A percentile compares a stretch with the other conserved stretches of the same genome.
phyloP scores from a whole-genome alignment of 1,284 basidiomycete genomes.

The Apiotrichum porosum region DNA sequence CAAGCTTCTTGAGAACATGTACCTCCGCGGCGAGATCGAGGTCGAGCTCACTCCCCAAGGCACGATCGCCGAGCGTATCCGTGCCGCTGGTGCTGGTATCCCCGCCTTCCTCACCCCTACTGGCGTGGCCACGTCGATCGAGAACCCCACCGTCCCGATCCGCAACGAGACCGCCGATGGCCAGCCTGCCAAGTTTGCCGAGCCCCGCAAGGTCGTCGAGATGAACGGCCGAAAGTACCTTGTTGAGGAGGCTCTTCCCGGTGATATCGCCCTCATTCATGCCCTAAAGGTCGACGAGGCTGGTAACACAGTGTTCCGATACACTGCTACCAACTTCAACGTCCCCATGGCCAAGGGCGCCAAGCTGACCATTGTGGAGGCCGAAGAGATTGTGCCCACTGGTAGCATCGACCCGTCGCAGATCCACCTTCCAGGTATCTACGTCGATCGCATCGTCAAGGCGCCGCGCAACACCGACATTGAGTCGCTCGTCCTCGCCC shows the following conservation, averaged over 20 bases:
- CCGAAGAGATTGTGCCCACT: conserved; percentile 79
- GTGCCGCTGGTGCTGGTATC: conserved; percentile 86
- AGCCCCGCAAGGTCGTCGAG: conserved; percentile 68
- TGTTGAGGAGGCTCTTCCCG: conserved; percentile 75
- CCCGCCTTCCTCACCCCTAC: conserved; percentile 94
- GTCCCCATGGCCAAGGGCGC: conserved; percentile 81
- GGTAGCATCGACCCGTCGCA: conserved; percentile 74
- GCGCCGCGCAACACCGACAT: conserved; percentile 69
- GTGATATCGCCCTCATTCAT: conserved; percentile 78
- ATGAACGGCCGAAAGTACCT: conserved; percentile 76
- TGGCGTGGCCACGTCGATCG: conserved; percentile 73
- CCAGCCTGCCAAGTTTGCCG: conserved; percentile 27
- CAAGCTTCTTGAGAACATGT: conserved; percentile 54
- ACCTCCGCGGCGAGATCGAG: conserved; percentile 71
- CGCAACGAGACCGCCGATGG: conserved; percentile 60
- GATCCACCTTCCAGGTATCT: conserved; percentile 78
- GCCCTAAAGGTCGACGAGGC: conserved; percentile 90
- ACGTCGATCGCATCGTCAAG: conserved; percentile 74
- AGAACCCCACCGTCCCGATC: conserved; percentile 62
- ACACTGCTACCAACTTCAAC: conserved; percentile 79
- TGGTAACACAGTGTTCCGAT: conserved; percentile 75
- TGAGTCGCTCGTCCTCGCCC: conserved; percentile 66
- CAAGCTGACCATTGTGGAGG: conserved; percentile 80
- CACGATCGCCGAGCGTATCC: conserved; percentile 79
- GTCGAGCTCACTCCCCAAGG: conserved; percentile 65